These are phyloP conservation scores for Kodamaea sp. DNA, from an alignment of 1,139 yeast genomes.

Conservation along the genomic window DNA sequence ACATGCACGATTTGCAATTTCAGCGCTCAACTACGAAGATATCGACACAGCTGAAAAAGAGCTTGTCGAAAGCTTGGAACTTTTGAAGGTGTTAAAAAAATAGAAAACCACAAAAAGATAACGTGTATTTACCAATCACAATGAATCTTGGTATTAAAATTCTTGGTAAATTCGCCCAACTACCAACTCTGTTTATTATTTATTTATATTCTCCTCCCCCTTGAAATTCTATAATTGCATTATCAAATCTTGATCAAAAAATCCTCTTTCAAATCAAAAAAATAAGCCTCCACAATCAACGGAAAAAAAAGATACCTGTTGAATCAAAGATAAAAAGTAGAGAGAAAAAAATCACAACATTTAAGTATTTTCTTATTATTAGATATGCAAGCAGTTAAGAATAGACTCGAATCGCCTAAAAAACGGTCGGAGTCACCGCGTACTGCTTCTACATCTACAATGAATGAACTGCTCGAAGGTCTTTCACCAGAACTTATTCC, in stretches of 20 bases:
- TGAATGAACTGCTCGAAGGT: conserved; percentile 18
- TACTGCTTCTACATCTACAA: conserved; percentile 3
- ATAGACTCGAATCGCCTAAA: conserved; percentile 12
- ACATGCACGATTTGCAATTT: conserved; percentile 85
- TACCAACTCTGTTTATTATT: too few relatives aligned
- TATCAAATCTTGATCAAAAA: too few relatives aligned
- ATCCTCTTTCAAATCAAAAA: too few relatives aligned
- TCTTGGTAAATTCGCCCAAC: too few relatives aligned
- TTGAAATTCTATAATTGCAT: too few relatives aligned
- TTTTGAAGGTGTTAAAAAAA: conserved; percentile 24
- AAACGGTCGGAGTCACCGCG: conserved; percentile 1
- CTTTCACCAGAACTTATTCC: conserved; percentile 71
- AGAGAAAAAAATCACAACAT: too few relatives aligned
- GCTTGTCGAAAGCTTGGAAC: conserved; percentile 56
- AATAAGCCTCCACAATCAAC: too few relatives aligned
- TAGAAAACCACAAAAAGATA: conserved; percentile 1
- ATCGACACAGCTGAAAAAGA: conserved; percentile 77
- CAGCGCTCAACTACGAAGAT: conserved; percentile 93
- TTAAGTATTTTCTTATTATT: neutral
- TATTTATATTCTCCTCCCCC: too few relatives aligned
- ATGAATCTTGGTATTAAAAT: too few relatives aligned
- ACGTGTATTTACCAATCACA: neutral
- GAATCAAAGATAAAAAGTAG: too few relatives aligned
- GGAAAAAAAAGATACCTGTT: too few relatives aligned
- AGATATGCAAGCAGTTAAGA: conserved; percentile 11